phyloP scores from a whole-genome alignment of 768 basidiomycete genomes.

The Rubroboletus pulcherrimus region DNA sequence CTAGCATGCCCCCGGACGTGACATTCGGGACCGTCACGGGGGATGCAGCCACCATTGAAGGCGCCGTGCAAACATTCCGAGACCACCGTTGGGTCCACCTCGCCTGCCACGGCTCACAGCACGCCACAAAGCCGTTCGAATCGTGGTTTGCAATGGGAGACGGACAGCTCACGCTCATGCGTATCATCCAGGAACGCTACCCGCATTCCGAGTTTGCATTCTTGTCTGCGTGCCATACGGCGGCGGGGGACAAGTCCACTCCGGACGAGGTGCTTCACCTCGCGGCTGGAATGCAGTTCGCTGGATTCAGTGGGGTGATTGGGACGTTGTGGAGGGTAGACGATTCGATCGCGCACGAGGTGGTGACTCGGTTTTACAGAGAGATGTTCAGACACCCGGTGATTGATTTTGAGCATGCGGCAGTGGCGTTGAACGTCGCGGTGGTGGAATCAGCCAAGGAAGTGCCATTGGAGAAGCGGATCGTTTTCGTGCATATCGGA shows the following conservation, averaged over 20 bases:
- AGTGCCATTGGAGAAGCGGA: neutral
- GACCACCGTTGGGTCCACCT: neutral
- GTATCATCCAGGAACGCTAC: neutral
- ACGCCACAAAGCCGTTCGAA: neutral
- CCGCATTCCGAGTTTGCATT: neutral
- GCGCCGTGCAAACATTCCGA: neutral
- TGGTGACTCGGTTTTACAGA: neutral
- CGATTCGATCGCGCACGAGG: neutral
- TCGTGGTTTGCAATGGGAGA: neutral
- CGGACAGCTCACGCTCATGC: neutral
- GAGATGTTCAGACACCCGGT: neutral
- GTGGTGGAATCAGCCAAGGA: neutral
- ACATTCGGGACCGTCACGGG: neutral
- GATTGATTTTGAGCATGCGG: neutral
- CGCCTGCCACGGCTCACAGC: neutral
- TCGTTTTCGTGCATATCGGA: neutral
- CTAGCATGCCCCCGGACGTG: too few species aligned
- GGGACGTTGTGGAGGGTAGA: neutral
- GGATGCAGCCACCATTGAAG: neutral
- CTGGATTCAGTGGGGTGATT: conserved; percentile 1
- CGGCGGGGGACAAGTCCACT: neutral
- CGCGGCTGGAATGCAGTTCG: neutral
- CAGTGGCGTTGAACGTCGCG: neutral
- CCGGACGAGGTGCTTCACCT: neutral
- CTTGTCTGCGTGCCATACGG: neutral